phyloP scores from a whole-genome alignment of 1,139 yeast genomes.

The Yamadazyma aaseri region DNA sequence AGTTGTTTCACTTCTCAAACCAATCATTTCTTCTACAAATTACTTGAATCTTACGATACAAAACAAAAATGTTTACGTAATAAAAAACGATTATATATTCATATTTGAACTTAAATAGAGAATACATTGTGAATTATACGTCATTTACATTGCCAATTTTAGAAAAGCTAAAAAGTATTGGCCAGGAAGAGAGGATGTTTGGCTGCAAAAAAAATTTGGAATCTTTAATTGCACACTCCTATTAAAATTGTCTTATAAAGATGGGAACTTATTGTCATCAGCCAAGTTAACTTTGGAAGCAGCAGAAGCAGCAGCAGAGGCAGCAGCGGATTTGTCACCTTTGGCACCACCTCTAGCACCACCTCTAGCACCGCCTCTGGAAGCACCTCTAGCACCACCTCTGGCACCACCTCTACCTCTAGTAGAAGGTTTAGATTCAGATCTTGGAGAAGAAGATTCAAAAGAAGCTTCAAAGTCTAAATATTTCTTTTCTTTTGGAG shows the following conservation, averaged over 20 bases:
- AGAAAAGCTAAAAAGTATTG: no score
- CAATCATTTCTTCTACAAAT: not conserved
- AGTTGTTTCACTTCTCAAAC: not conserved
- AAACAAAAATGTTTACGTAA: not conserved
- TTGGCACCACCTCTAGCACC: conserved; percentile 18
- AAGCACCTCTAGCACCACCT: conserved; percentile 20
- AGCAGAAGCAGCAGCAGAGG: no score
- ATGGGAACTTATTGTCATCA: conserved; percentile 64
- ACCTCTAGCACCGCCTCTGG: conserved; percentile 17
- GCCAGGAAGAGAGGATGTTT: no score
- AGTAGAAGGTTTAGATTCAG: conserved; percentile 15
- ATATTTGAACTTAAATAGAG: not conserved
- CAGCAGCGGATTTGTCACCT: conserved; percentile 20
- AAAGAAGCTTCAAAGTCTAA: conserved; percentile 67
- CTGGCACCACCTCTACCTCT: conserved; percentile 28
- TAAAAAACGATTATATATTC: not conserved
- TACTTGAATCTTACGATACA: not conserved
- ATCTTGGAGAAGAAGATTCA: conserved; percentile 44
- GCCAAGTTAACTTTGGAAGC: conserved; percentile 41
- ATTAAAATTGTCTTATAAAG: conserved; percentile 31
- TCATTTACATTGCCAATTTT: no score
- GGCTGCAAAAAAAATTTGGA: no score
- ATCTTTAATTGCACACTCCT: no score
- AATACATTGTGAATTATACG: no score
- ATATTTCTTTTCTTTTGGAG: conserved; percentile 65